These are phyloP conservation scores for Moringa oleifera DNA, from an alignment of 345 rosid genomes.

Conservation along the genomic window DNA sequence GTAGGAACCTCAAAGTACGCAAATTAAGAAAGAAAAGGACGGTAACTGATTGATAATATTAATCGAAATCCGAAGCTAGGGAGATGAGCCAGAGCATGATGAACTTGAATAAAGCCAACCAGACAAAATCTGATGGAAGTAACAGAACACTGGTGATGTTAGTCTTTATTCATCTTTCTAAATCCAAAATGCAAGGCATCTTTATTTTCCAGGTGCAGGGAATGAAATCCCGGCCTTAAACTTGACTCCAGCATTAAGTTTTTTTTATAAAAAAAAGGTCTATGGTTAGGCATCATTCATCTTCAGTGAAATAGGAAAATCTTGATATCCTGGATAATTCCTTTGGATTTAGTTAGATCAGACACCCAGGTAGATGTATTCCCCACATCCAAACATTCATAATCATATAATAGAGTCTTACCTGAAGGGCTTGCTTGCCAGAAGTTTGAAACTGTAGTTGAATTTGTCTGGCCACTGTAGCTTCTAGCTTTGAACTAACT, in stretches of 20 bases:
- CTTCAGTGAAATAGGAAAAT: too few species aligned
- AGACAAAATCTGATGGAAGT: neutral
- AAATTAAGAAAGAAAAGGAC: neutral
- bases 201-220: neutral
- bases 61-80: too few species aligned
- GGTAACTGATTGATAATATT: neutral
- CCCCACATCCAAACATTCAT: too few species aligned
- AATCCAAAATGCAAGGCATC: neutral
- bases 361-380: neutral
- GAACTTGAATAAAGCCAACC: too few species aligned
- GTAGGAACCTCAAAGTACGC: neutral
- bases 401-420: slow-evolving; percentile 2
- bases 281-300: neutral
- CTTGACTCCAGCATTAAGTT: neutral
- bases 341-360: neutral
- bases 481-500: slow-evolving; percentile 55
- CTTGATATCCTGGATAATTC: neutral
- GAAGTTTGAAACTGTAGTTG: slow-evolving; percentile 72
- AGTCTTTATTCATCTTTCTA: neutral
- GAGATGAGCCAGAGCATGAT: too few species aligned
- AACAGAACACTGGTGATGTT: too few species aligned
- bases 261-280: too few species aligned
- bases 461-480: slow-evolving; percentile 60
- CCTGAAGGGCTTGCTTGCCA: slow-evolving; percentile 84
- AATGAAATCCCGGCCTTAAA: neutral